phyloP scores from a whole-genome alignment of 1,284 basidiomycete species.

The Microstroma glucosiphilum region DNA sequence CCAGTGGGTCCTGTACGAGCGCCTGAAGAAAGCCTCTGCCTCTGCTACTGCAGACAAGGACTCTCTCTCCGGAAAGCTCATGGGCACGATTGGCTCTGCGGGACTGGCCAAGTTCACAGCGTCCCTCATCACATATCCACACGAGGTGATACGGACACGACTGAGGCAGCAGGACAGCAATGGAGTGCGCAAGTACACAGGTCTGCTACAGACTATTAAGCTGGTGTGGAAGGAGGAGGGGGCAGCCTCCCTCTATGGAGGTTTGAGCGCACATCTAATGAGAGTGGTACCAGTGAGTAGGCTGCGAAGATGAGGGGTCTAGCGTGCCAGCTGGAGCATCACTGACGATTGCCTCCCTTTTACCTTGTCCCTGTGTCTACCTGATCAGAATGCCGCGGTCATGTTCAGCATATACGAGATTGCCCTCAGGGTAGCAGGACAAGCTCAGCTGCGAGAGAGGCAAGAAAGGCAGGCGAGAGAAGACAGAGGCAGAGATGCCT shows the following conservation, averaged over 20 bases:
- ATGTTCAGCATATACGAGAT: slow-evolving; percentile 68
- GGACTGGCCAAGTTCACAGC: slow-evolving; percentile 91
- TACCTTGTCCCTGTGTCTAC: background rate
- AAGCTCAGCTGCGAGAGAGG: background rate
- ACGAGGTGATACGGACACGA: slow-evolving; percentile 88
- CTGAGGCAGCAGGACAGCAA: slow-evolving; percentile 68
- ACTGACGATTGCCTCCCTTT: background rate
- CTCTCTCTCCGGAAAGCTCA: slow-evolving; percentile 58
- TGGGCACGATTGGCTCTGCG: slow-evolving; percentile 78
- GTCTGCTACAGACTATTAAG: slow-evolving; percentile 75
- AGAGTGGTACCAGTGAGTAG: slow-evolving; percentile 69
- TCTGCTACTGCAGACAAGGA: slow-evolving; percentile 6
- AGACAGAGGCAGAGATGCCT: background rate
- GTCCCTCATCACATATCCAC: slow-evolving; percentile 88
- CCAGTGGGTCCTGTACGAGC: slow-evolving; percentile 95
- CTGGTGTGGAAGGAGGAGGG: slow-evolving; percentile 88
- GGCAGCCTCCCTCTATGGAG: slow-evolving; percentile 75
- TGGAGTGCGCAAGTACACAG: slow-evolving; percentile 66
- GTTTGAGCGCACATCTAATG: slow-evolving; percentile 88
- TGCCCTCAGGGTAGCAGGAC: slow-evolving; percentile 34
- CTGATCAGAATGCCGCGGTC: slow-evolving; percentile 62
- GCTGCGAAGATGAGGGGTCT: slow-evolving; percentile 11
- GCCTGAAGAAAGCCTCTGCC: slow-evolving; percentile 58
- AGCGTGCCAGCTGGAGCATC: background rate
- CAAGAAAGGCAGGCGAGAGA: background rate